Evolutionary conservation across 1,284 basidiomycete species (phyloP), one percentile per base, ranked within the genome.

Genomic region (Rhodofomes roseus): DNA sequence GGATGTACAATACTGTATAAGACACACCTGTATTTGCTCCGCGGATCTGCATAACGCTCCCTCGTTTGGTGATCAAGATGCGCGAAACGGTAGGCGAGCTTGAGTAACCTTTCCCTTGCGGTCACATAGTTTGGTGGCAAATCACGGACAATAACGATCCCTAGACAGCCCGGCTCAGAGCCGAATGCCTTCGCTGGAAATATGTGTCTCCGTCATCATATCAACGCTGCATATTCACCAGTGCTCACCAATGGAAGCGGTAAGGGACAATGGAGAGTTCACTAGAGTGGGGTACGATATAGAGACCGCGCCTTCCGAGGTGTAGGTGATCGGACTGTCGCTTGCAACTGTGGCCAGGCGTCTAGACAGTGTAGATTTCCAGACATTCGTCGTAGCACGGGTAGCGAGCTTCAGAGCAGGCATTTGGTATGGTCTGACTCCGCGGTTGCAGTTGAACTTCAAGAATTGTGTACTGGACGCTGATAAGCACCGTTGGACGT

Each of bases 141-240:
- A 74, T 95, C 93, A 51, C 84, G 83, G 60, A 96, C 80, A 50
- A 96, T 73, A 60, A 96, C 81, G 59, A 95, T 88, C 4, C 93
- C 93, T 46, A 96, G 76, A 57, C 85, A 89, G 60, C 86, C 81
- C 11, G 87, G 80, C 61, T 83, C 78, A 3, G 89, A 91, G 23
- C 93, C 94, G 67, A 96, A 94, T 1, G 92, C 93, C 62, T 83
- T 80, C 65, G 89, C 86, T 87, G 75, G 43, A 29, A 12, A 3
- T 36, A 27, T 6, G 27, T 22, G 39, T 50, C 0, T 37, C 11
- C 36, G 48, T 22, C 2, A 20, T 29, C 3, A 44, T 9, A 12
- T 20, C 14, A 11, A 34, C 23, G 52, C 54, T 8, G 14, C 20
- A 34, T 34, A 34, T 55, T 39, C 39, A 34, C 53, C 39, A 43